phyloP scores from a whole-genome alignment of 2,329 filamentous ascomycete genomes.

The Trichoderma oligosporum region DNA sequence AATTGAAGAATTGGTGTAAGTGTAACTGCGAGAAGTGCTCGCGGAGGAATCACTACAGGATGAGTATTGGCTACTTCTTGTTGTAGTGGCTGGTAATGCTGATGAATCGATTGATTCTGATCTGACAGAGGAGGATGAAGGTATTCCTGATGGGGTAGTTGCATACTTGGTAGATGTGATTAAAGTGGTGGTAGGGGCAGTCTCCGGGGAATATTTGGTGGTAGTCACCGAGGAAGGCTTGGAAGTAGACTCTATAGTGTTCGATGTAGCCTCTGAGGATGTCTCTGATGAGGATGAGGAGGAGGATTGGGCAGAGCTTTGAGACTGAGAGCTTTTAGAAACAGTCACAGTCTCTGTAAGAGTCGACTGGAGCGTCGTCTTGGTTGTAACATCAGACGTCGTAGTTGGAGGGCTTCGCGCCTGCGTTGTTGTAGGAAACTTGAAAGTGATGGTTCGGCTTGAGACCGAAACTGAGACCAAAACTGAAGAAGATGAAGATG shows the following conservation, averaged over 20 bases:
- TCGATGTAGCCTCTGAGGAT: background rate
- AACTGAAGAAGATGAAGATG: background rate
- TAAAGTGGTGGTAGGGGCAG: background rate
- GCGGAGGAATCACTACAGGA: background rate
- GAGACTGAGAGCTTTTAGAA: background rate
- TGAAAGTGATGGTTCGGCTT: background rate
- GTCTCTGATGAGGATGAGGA: background rate
- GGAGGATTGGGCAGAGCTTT: background rate
- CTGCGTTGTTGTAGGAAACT: background rate
- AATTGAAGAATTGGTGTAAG: background rate
- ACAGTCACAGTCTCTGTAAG: conserved; percentile 16
- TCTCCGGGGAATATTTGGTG: background rate
- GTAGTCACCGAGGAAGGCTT: no score
- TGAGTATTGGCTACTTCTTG: background rate
- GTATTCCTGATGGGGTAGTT: background rate
- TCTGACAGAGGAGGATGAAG: background rate
- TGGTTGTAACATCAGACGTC: background rate
- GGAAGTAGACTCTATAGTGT: background rate
- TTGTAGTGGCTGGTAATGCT: background rate
- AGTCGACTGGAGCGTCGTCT: conserved; percentile 1
- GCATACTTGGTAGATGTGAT: background rate
- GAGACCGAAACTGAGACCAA: background rate
- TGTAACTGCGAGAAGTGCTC: background rate
- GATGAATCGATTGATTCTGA: background rate
- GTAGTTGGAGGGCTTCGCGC: background rate